A percentile compares a stretch with the other conserved stretches of the same genome.
Evolutionary conservation across 768 basidiomycete species (phyloP).

Genomic region (Nidularia pulvinata): DNA sequence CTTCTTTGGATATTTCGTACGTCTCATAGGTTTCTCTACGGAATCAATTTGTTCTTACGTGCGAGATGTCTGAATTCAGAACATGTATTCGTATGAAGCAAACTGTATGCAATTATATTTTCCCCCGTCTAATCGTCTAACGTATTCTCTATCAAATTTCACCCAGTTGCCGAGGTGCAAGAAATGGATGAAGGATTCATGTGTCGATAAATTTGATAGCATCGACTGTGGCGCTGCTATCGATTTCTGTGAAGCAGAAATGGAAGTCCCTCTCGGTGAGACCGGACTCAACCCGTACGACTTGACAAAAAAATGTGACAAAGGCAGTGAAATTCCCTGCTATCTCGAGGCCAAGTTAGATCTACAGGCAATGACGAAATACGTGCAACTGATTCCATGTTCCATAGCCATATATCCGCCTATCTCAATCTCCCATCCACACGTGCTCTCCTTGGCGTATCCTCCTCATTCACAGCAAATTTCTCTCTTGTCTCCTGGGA

Average conservation of each 20-base stretch:
- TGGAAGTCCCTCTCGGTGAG: slow-evolving; percentile 22
- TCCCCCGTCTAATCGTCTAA: too few relatives aligned
- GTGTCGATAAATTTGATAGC: slow-evolving; percentile 63
- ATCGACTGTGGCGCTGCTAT: slow-evolving; percentile 66
- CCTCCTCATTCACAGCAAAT: slow-evolving; percentile 33
- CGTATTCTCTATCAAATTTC: neutral
- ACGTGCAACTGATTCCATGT: neutral
- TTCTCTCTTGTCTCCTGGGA: slow-evolving; percentile 26
- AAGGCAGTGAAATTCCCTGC: slow-evolving; percentile 47
- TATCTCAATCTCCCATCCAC: slow-evolving; percentile 65
- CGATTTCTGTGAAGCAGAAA: slow-evolving; percentile 56
- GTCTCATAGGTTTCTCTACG: slow-evolving; percentile 2
- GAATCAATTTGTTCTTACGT: too few relatives aligned
- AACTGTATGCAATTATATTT: slow-evolving; percentile 33
- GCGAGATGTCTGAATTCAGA: slow-evolving; percentile 10
- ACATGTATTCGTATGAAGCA: slow-evolving; percentile 60
- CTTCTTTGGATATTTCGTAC: slow-evolving; percentile 43
- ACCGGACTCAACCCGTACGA: slow-evolving; percentile 64
- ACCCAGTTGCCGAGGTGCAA: slow-evolving; percentile 63
- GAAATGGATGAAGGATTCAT: slow-evolving; percentile 50
- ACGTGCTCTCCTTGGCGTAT: slow-evolving; percentile 62
- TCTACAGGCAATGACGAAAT: neutral
- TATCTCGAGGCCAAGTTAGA: slow-evolving; percentile 49
- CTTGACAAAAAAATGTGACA: slow-evolving; percentile 58
- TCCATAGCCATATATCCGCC: slow-evolving; percentile 45